A percentile compares a stretch with the other conserved stretches of the same genome.
These are phyloP conservation scores for Keithomyces neogunnii DNA, from an alignment of 2,329 filamentous ascomycete genomes.

Conservation along the genomic window DNA sequence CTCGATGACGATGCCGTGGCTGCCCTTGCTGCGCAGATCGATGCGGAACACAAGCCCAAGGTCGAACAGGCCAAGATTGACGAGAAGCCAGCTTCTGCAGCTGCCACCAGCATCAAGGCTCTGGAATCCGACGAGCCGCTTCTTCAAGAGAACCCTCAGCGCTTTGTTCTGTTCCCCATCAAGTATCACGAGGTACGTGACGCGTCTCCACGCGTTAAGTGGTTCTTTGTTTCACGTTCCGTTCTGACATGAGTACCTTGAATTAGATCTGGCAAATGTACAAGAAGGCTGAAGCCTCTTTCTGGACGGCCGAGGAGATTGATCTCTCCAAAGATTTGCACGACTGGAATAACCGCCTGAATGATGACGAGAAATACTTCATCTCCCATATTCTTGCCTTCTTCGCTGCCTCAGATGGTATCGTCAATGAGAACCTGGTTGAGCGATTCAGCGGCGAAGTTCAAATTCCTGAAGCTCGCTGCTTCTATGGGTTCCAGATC, in stretches of 20 bases:
- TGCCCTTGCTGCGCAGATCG: conserved; percentile 45
- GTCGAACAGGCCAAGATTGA: conserved; percentile 33
- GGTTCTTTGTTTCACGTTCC: conserved; percentile 15
- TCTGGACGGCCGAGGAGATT: conserved; percentile 99
- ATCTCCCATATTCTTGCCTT: conserved; percentile 97
- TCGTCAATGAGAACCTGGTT: conserved; percentile 98
- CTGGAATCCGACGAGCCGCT: conserved; percentile 81
- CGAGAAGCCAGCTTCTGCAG: conserved; percentile 25
- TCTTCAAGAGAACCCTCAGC: conserved; percentile 88
- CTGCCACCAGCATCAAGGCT: conserved; percentile 48
- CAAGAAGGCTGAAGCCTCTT: conserved; percentile 98
- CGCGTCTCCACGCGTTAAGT: conserved; percentile 62
- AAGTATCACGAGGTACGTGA: conserved; percentile 95
- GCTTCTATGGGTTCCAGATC: conserved; percentile 99
- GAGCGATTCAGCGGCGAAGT: conserved; percentile 97
- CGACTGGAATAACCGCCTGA: conserved; percentile 98
- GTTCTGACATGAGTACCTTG: conserved; percentile 4
- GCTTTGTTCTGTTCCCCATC: conserved; percentile 97
- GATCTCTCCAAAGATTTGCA: conserved; percentile 97
- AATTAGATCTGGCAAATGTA: conserved; percentile 98
- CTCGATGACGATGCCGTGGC: conserved; percentile 41
- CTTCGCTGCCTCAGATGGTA: conserved; percentile 97
- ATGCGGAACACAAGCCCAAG: conserved; percentile 51
- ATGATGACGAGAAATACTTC: conserved; percentile 96
- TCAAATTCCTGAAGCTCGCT: conserved; percentile 93